These are phyloP conservation scores for Colletotrichum sp. DNA, from an alignment of 2,329 filamentous ascomycete genomes.

Conservation along the genomic window DNA sequence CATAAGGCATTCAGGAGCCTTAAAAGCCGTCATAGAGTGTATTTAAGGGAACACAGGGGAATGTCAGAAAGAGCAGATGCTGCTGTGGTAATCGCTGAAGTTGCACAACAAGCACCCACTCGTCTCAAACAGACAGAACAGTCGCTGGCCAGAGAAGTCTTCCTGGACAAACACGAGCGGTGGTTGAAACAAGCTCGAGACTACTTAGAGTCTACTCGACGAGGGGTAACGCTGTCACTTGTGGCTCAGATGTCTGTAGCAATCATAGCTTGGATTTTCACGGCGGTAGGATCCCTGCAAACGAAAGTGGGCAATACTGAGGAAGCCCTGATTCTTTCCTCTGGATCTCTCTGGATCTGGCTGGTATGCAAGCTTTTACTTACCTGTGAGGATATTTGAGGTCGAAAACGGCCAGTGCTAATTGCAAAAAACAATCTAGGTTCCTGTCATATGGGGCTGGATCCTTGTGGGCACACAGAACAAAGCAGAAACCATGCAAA, in stretches of 20 bases:
- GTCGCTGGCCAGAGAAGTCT: accelerated
- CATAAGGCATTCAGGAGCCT: not conserved
- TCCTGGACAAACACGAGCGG: accelerated
- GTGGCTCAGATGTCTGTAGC: accelerated
- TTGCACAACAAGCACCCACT: not conserved
- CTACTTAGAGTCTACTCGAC: accelerated
- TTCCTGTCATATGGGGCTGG: not conserved
- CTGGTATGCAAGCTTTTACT: not conserved
- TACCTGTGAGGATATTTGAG: no score
- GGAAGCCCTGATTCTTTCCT: not conserved
- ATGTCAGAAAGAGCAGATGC: not conserved
- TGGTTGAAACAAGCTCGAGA: not conserved
- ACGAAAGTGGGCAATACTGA: not conserved
- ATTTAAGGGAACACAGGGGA: no score
- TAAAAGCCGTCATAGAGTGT: accelerated
- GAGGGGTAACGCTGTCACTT: accelerated
- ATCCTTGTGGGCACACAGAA: not conserved
- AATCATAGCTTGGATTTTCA: not conserved
- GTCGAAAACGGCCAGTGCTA: not conserved
- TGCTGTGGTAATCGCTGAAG: accelerated
- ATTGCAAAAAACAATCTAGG: not conserved
- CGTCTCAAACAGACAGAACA: not conserved
- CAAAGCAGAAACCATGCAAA: not conserved
- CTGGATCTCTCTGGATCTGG: not conserved
- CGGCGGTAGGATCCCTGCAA: not conserved